A percentile compares a stretch with the other conserved stretches of the same genome.
Conservation (phyloP, 1,284 basidiomycete species). For the Exobasidium cylindrosporum region DNA sequence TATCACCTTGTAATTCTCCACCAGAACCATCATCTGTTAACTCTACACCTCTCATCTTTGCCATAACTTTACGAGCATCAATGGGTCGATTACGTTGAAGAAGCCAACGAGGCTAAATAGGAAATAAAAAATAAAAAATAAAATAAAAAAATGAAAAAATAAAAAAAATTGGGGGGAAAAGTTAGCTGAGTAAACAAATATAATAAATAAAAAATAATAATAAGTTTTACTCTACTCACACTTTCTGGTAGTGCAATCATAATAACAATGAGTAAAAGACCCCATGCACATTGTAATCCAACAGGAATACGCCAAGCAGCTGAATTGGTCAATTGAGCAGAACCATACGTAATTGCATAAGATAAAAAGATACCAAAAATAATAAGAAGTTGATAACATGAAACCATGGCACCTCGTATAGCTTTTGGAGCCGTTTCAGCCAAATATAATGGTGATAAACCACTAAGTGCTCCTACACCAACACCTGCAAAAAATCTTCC, state of each 20-base stretch:
- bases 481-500: slow-evolving; percentile 46
- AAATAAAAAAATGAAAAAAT: no score
- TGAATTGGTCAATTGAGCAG: slow-evolving; percentile 28
- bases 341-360: slow-evolving; percentile 62
- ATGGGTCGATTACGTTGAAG: slow-evolving; percentile 68
- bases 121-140: no score
- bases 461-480: slow-evolving; percentile 38
- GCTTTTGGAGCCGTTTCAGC: slow-evolving; percentile 72
- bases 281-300: slow-evolving; percentile 64
- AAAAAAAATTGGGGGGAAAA: no score
- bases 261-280: slow-evolving; percentile 58
- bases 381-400: slow-evolving; percentile 63
- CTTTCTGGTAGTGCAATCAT: slow-evolving; percentile 61
- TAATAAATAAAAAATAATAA: no score
- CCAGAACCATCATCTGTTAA: slow-evolving; percentile 67
- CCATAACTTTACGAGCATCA: slow-evolving; percentile 65
- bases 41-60: slow-evolving; percentile 60
- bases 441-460: slow-evolving; percentile 75
- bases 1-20: slow-evolving; percentile 61
- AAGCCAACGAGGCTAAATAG: slow-evolving; percentile 67
- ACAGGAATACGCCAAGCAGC: slow-evolving; percentile 66
- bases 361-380: slow-evolving; percentile 65
- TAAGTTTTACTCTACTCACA: slow-evolving; percentile 59
- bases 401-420: slow-evolving; percentile 78
- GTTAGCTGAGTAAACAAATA: no score